phyloP scores from a whole-genome alignment of 2,329 filamentous ascomycete species.

The Plectosphaerella sp. region DNA sequence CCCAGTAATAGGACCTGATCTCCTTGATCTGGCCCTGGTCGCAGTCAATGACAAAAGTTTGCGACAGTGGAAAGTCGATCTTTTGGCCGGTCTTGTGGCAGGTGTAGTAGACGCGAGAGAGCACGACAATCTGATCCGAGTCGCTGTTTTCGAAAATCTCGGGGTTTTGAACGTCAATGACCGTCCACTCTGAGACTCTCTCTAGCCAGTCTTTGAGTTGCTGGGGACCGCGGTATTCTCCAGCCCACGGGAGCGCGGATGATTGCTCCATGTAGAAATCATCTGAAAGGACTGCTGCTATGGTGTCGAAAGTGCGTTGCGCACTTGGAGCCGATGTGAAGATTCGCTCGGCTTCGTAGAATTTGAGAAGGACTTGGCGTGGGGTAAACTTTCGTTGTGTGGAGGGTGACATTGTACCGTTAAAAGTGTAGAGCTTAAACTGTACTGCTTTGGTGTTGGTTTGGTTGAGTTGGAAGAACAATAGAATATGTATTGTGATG shows the following conservation, averaged over 20 bases:
- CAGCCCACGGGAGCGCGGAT: constrained; percentile 26
- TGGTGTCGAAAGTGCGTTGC: constrained; percentile 23
- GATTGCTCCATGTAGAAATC: constrained; percentile 22
- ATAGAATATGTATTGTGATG: too few relatives aligned
- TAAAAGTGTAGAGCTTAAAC: not conserved
- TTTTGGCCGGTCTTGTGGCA: constrained; percentile 24
- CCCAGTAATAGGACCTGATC: constrained; percentile 29
- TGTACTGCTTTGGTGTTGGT: too few relatives aligned
- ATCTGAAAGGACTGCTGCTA: constrained; percentile 19
- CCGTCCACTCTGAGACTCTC: constrained; percentile 17
- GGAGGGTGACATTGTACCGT: not conserved
- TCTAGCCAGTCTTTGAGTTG: constrained; percentile 25
- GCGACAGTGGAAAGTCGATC: constrained; percentile 21
- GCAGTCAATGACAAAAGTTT: constrained; percentile 25
- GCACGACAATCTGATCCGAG: constrained; percentile 20
- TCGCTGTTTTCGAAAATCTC: constrained; percentile 24
- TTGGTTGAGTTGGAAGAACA: too few relatives aligned
- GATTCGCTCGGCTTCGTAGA: constrained; percentile 27
- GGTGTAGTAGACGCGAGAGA: constrained; percentile 19
- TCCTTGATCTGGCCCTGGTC: constrained; percentile 22
- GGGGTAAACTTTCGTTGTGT: constrained; percentile 13
- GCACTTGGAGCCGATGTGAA: constrained; percentile 25
- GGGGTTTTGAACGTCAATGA: constrained; percentile 22
- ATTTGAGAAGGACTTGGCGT: constrained; percentile 22
- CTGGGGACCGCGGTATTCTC: constrained; percentile 20